Percentiles rank a stretch among this genome's conserved stretches.
Conservation (phyloP, 176 grass and related monocot species). For the Metroxylon sagu region DNA sequence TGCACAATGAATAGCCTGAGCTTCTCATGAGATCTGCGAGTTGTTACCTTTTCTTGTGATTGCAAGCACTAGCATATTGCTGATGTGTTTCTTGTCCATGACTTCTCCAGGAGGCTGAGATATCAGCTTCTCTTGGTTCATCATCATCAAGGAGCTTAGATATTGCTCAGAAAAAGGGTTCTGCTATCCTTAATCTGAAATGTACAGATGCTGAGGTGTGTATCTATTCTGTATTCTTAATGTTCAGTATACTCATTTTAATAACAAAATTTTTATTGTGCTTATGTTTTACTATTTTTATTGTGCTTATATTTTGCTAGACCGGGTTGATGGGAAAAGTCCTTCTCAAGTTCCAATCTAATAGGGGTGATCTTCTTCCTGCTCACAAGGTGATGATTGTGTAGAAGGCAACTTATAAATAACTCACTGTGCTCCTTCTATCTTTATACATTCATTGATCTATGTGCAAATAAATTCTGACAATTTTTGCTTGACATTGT, state of each 20-base stretch:
- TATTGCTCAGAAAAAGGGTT: conserved; percentile 48
- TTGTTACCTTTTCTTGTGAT: too few species aligned
- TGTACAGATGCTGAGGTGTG: conserved; percentile 74
- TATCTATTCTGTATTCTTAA: not conserved
- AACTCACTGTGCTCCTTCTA: too few species aligned
- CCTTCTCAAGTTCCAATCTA: conserved; percentile 86
- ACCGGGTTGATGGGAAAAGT: conserved; percentile 87
- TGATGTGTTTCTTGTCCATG: not conserved
- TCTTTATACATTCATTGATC: too few species aligned
- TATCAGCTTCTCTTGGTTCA: conserved; percentile 42
- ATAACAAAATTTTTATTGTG: not conserved
- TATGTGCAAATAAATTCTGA: too few species aligned
- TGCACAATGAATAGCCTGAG: too few species aligned
- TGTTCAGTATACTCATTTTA: not conserved
- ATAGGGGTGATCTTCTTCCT: conserved; percentile 80
- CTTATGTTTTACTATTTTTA: conserved; percentile 4
- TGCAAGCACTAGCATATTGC: too few species aligned
- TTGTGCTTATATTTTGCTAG: conserved; percentile 27
- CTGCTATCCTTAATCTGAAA: conserved; percentile 77
- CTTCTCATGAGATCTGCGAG: too few species aligned
- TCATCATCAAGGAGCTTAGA: conserved; percentile 59
- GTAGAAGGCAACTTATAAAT: too few species aligned
- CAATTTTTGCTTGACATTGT: too few species aligned
- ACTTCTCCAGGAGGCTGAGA: conserved; percentile 54
- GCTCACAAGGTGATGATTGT: conserved; percentile 45